Evolutionary conservation across 768 basidiomycete genomes (phyloP), one percentile per base, ranked within the genome.

Genomic region (Lanmaoa rubissima): DNA sequence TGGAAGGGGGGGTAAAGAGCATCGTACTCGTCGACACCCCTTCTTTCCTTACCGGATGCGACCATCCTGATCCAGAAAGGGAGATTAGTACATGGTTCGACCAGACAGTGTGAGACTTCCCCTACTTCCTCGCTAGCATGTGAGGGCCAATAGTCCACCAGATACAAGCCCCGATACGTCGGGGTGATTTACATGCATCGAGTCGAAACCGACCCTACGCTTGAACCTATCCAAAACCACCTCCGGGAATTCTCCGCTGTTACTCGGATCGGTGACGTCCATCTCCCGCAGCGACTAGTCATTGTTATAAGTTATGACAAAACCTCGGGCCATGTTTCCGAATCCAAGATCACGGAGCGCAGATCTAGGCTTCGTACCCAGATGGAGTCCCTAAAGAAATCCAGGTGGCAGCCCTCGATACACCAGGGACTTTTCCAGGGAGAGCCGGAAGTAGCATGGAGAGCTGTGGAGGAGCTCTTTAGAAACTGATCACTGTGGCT

Each of bases 11-110:
- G 21, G 21, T 24, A 24, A 24, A 51, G 26, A 48, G 43, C 14
- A 51, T 67, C 11, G 60, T 69, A 9, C 61, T 68, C 24, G 44
- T 66, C 4, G 66, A 68, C 34, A 58, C 62, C 0, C 66, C 66
- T 24, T 67, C 65, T 0, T 67, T 66, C 34, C 48, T 53, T 43
- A 65, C 65, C 1, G 64, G 21, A 24, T 45, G 39, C 17, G 32
- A 55, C 9, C 16, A 46, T 6, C 46, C 38, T 4, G 51, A 65
- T 46, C 49, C 63, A 10, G 35, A 31, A 14, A 5, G 35, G 11
- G 53, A 54, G 51, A 32, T 68, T 1, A 10, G 6, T 1, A n/a
- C 28, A 10, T 61, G 63, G 61, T 16, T 60, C 2, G 6, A 11
- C 1, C 16, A 28, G 34, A 43, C 24, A 43, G n/a, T 13, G 63